These are phyloP conservation scores for Penicillium griseofulvum DNA, from an alignment of 2,329 filamentous ascomycete species.

Conservation along the genomic window DNA sequence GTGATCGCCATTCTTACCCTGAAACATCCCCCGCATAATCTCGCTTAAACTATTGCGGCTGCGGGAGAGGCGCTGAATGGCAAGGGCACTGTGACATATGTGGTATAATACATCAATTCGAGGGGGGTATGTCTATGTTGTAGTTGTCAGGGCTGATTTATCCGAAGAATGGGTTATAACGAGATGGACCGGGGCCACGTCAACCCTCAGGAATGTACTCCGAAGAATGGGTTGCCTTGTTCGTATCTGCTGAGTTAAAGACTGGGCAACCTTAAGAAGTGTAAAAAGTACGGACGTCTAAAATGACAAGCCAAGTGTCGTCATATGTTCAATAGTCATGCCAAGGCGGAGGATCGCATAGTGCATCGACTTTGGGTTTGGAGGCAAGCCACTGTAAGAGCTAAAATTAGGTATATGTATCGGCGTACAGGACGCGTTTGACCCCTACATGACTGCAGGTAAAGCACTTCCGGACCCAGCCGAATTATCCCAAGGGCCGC, in stretches of 20 bases:
- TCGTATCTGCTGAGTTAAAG: neutral
- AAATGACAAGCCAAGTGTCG: neutral
- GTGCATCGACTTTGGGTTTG: neutral
- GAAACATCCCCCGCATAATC: conserved; percentile 2
- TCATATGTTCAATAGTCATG: neutral
- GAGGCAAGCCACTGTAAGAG: neutral
- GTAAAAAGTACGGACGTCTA: neutral
- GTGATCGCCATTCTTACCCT: neutral
- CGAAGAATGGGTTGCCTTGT: neutral
- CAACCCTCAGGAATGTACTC: neutral
- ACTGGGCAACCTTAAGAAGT: neutral
- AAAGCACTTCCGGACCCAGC: neutral
- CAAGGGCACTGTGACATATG: conserved; percentile 14
- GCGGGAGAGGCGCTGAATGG: conserved; percentile 6
- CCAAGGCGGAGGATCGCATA: neutral
- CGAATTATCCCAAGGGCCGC: neutral
- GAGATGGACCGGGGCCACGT: neutral
- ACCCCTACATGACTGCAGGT: conserved; percentile 11
- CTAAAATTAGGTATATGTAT: conserved; percentile 2
- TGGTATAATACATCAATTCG: neutral
- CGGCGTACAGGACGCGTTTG: conserved; percentile 11
- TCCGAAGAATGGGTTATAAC: conserved; percentile 15
- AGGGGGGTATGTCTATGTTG: neutral
- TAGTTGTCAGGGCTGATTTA: conserved; percentile 8
- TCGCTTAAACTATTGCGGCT: neutral